Evolutionary conservation across 2,329 filamentous ascomycete species (phyloP), one percentile per base, ranked within the genome.

Genomic region (Metarhizium guizhouense): DNA sequence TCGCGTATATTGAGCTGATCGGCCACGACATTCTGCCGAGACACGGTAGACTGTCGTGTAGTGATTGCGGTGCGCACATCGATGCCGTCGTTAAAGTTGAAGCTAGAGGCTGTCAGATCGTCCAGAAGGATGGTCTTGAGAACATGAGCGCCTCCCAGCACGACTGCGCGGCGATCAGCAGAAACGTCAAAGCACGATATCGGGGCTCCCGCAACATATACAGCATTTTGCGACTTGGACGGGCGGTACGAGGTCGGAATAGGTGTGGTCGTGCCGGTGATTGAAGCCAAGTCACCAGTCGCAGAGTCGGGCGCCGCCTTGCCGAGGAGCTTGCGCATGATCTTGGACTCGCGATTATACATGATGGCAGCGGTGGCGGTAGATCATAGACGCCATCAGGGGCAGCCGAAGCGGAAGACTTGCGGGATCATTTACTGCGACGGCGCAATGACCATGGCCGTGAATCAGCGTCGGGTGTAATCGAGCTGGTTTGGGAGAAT

Each of bases 1-100:
- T 84, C 81, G 61, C 80, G 79, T 59, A 86, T 84, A 40, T 82
- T 84, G 51, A 86, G 73, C 66, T 85, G 82, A 58, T 86, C 83
- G 18, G 71, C 68, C 8, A 65, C 67, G 20, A 71, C 69, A 52
- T 69, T 74, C 6, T 69, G 68, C 53, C 76, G 74, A 49, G 72
- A 70, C 0, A 64, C 65, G 30, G 76, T 68, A 4, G 73, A 65
- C 51, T 74, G 71, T 57, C 81, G 77, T 11, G 76, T 71, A 14
- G 73, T 73, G 56, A 86, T 83, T 18, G 77, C 72, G 14, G 79
- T 73, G 55, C 82, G 78, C 56, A 86, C 64, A 63, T 86, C 83
- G 56, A 83, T 65, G 8, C 79, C 79, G 20, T 86, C 82, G 45
- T 70, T 74, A 57, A 85, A 75, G 29, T 67, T 70, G 36, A 77